Evolutionary conservation across 2,329 filamentous ascomycete species (phyloP).

Genomic region (Talaromyces sp.): DNA sequence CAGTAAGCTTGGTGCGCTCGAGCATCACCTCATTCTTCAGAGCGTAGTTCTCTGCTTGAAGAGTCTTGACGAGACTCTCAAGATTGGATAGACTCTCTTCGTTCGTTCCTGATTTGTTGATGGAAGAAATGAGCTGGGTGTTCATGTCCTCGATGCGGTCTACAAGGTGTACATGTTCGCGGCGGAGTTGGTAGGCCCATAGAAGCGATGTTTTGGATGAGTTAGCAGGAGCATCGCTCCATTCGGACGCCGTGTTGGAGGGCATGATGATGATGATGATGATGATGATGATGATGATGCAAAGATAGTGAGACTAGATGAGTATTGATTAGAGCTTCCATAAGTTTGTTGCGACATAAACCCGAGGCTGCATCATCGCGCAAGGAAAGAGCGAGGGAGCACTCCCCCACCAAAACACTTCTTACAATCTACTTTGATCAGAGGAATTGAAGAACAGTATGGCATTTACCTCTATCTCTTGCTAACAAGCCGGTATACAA

Average conservation of each 20-base stretch:
- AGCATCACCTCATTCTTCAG: constrained; percentile 16
- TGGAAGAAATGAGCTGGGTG: constrained; percentile 17
- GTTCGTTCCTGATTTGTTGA: constrained; percentile 2
- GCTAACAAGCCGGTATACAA: constrained; percentile 29
- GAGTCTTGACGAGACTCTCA: constrained; percentile 10
- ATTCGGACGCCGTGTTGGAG: constrained; percentile 7
- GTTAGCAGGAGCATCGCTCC: constrained; percentile 5
- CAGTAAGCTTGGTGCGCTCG: constrained; percentile 5
- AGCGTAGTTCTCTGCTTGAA: constrained; percentile 16
- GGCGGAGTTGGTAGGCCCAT: constrained; percentile 40
- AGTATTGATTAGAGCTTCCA: not conserved
- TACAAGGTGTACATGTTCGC: constrained; percentile 33
- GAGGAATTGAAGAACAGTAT: constrained; percentile 22
- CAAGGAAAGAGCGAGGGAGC: constrained; percentile 9
- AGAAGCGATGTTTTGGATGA: constrained; percentile 28
- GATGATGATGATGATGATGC: too few species aligned
- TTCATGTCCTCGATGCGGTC: constrained; percentile 27
- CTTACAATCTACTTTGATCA: not conserved
- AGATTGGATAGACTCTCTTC: constrained; percentile 15
- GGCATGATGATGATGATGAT: too few species aligned
- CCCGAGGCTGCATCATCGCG: not conserved
- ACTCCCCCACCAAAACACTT: not conserved
- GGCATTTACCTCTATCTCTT: constrained; percentile 37
- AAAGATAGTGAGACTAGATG: not conserved
- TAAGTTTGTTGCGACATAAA: not conserved